A percentile compares a stretch with the other conserved stretches of the same genome.
Conservation (phyloP, 169 alveolate species). For the Cryptosporidium sp. region DNA sequence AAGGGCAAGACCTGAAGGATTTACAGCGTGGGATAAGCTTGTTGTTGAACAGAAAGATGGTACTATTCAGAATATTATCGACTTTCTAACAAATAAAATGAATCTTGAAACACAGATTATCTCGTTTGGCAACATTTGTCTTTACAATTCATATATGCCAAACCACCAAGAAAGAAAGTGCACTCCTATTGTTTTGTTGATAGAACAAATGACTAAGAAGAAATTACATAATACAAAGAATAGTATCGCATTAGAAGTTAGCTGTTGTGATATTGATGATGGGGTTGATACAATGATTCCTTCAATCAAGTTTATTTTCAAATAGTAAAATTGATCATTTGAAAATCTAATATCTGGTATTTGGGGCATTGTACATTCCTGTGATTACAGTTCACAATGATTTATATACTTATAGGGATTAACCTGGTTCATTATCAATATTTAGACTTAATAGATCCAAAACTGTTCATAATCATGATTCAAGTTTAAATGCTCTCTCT, state of each 20-base stretch:
- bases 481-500: slow-evolving; percentile 45
- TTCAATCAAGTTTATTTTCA: slow-evolving; percentile 86
- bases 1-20: slow-evolving; percentile 94
- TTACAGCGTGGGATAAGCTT: slow-evolving; percentile 97
- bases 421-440: too few species aligned
- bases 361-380: neutral
- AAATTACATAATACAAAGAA: slow-evolving; percentile 78
- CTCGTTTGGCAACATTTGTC: slow-evolving; percentile 90
- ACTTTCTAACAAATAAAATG: slow-evolving; percentile 79
- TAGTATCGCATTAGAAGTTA: slow-evolving; percentile 87
- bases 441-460: neutral
- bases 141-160: slow-evolving; percentile 89
- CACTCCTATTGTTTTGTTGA: slow-evolving; percentile 81
- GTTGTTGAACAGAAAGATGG: slow-evolving; percentile 83
- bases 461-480: neutral
- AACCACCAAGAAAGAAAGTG: slow-evolving; percentile 84
- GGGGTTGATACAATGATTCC: slow-evolving; percentile 89
- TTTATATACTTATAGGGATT: neutral
- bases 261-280: slow-evolving; percentile 89
- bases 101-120: slow-evolving; percentile 88
- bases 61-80: slow-evolving; percentile 80
- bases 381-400: neutral
- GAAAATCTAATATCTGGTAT: neutral
- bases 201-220: slow-evolving; percentile 80
- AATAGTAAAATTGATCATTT: slow-evolving; percentile 36